Evolutionary conservation across 2,329 filamentous ascomycete genomes (phyloP), one percentile per base, ranked within the genome.

Genomic region (Blumeriella jaapii): DNA sequence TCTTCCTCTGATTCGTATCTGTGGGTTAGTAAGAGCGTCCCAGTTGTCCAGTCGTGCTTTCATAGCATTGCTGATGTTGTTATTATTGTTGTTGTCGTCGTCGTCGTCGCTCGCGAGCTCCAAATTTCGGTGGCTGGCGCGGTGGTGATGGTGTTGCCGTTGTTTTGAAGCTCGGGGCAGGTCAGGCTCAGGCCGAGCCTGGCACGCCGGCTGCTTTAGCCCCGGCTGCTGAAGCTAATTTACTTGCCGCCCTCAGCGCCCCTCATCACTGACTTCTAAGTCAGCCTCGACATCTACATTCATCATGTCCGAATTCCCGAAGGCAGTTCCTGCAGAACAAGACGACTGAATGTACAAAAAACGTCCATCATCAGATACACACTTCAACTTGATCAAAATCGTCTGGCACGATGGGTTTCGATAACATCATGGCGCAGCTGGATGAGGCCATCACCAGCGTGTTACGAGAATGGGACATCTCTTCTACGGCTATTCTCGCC

Each of bases 381-480:
- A 6, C 12, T 20, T 26, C 11, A 8, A 22, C 11, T 31, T 33
- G 15, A 24, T n/a, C 22, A 23, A 34, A 13, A 9, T 26, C 16
- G 10, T 29, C 28, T 19, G 22, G 20, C 44, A 52, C 18, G 33
- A 54, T 55, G 53, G 44, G 50, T 22, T 44, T 43, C 14, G 67
- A 74, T 49, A 65, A 65, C 42, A 39, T 77, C 29, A 58, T 85
- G 54, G 67, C 77, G 52, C 69, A 73, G 59, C 63, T 93, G 49
- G 86, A 95, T 62, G 66, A 74, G 49, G 65, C 73, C 53, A 62
- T 93, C 45, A 74, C 77, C 33, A 66, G 70, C 42, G 60, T 89
- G 34, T 63, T 93, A 37, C 69, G 75, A 23, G 78, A 83, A 59
- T 95, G 87, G 86, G 85, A 91, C 57, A 61, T 71, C 47, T 82